Conservation (phyloP, 257 asterid genomes). For the Solanum pinnatisectum region DNA sequence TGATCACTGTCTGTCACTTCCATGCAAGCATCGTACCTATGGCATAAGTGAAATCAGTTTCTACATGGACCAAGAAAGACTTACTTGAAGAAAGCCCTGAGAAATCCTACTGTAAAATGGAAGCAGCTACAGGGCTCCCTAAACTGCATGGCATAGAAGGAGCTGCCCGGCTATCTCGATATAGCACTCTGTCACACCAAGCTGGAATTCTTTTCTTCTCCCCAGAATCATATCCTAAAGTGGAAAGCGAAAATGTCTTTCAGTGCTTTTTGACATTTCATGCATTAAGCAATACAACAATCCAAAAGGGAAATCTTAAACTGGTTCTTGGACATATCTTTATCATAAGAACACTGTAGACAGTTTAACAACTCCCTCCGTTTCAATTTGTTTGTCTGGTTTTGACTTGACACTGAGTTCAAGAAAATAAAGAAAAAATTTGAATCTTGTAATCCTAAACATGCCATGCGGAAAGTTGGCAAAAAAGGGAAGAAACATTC, state of each 20-base stretch:
- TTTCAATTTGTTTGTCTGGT: background rate
- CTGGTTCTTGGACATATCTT: background rate
- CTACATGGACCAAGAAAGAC: background rate
- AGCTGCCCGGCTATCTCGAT: slow-evolving; percentile 61
- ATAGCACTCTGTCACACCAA: slow-evolving; percentile 89
- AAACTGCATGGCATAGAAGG: slow-evolving; percentile 60
- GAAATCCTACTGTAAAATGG: slow-evolving; percentile 58
- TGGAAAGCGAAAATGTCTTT: background rate
- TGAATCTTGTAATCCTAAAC: background rate
- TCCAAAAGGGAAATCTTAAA: background rate
- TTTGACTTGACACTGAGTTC: background rate
- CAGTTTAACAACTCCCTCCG: background rate
- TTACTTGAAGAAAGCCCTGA: background rate
- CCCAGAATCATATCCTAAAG: slow-evolving; percentile 89
- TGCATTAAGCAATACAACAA: background rate
- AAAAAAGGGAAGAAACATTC: background rate
- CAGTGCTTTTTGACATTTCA: background rate
- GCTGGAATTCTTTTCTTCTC: slow-evolving; percentile 98
- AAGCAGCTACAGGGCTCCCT: slow-evolving; percentile 82
- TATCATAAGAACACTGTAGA: background rate
- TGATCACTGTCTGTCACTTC: slow-evolving; percentile 95
- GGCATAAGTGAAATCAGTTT: background rate
- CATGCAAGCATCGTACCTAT: slow-evolving; percentile 90
- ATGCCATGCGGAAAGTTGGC: background rate
- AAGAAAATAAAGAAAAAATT: background rate